Base-by-base conservation (phyloP, 352 stramenopile species). In the Phytopythium helicoides region DNA sequence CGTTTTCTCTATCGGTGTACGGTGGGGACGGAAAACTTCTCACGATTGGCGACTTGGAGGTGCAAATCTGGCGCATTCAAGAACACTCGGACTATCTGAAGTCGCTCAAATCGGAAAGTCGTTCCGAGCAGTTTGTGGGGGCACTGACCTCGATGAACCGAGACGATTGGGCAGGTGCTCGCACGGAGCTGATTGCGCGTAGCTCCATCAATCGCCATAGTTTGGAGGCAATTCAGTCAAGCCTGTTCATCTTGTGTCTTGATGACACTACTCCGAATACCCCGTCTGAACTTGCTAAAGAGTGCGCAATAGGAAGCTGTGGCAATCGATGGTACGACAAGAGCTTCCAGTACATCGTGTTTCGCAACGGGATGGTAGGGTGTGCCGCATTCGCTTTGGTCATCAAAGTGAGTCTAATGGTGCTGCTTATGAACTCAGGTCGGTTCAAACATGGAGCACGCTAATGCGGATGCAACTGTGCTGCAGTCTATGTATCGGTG, bases 311-410 rank as follows among this genome's bases (percentile, higher is more conserved):
- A 16, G 44, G 57, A 10, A 87, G 66, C 41, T 71, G 59, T 26
- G 68, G 71, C 40, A 98, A 98, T 66, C 88, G 94, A 41, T 98
- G 89, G 86, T 98, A 97, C 54, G 96, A 98, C 73, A 99, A 99
- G 70, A 97, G 89, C 18, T 90, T 98, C 64, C 91, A 98, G 73
- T 73, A 98, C 23, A 74, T 98, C 25, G 81, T 97, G 18, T 97
- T 95, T 34, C 71, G 73, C 19, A 98, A 98, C 62, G 94, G 93
- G 19, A 98, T 87, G 66, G 62, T 73, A 12, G 6, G 45, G 11
- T 11, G 15, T 8, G 14, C 16, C 6, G n/a, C n/a, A 38, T 34
- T 6, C 14, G 38, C 18, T 39, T 26, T 52, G 21, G 6, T 18
- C 14, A 12, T 1, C 12, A 48, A 48, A 37, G 45, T 56, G 16